A percentile compares a stretch with the other conserved stretches of the same genome.
These are phyloP conservation scores for Shiraia sp. DNA, from an alignment of 2,329 filamentous ascomycete species.

Conservation along the genomic window DNA sequence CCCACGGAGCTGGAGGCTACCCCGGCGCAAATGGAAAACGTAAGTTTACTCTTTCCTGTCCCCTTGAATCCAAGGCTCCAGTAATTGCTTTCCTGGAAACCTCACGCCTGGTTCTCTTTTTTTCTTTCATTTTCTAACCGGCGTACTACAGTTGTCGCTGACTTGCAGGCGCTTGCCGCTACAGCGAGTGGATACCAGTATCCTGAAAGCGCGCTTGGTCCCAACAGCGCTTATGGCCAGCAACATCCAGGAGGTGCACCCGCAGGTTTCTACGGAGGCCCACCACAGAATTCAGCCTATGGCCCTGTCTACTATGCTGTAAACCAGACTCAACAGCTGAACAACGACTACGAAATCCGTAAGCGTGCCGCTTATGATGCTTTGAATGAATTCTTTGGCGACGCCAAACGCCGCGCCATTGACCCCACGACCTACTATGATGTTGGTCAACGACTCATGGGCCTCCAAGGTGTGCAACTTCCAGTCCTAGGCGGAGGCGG, in stretches of 20 bases:
- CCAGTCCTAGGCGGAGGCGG: slow-evolving; percentile 39
- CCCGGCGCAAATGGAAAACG: slow-evolving; percentile 45
- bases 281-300: slow-evolving; percentile 61
- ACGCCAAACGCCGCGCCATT: slow-evolving; percentile 87
- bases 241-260: slow-evolving; percentile 57
- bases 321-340: slow-evolving; percentile 67
- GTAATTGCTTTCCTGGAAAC: too few relatives aligned
- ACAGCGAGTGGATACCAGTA: slow-evolving; percentile 55
- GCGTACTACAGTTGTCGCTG: slow-evolving; percentile 46
- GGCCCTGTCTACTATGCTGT: slow-evolving; percentile 78
- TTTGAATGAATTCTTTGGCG: slow-evolving; percentile 91
- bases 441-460: slow-evolving; percentile 85
- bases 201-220: slow-evolving; percentile 45
- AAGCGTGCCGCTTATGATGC: slow-evolving; percentile 83
- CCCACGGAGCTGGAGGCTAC: slow-evolving; percentile 41
- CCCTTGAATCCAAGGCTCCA: slow-evolving; percentile 1
- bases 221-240: slow-evolving; percentile 46
- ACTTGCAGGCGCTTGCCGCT: slow-evolving; percentile 54
- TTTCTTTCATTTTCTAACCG: slow-evolving; percentile 40
- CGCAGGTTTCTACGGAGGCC: slow-evolving; percentile 57
- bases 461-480: slow-evolving; percentile 71
- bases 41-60: slow-evolving; percentile 31
- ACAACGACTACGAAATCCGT: slow-evolving; percentile 71
- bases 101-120: slow-evolving; percentile 12
- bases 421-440: slow-evolving; percentile 88